These are phyloP conservation scores for Fimicolochytrium jonesii DNA, from an alignment of 192 early-diverging fungal genomes.

Conservation along the genomic window DNA sequence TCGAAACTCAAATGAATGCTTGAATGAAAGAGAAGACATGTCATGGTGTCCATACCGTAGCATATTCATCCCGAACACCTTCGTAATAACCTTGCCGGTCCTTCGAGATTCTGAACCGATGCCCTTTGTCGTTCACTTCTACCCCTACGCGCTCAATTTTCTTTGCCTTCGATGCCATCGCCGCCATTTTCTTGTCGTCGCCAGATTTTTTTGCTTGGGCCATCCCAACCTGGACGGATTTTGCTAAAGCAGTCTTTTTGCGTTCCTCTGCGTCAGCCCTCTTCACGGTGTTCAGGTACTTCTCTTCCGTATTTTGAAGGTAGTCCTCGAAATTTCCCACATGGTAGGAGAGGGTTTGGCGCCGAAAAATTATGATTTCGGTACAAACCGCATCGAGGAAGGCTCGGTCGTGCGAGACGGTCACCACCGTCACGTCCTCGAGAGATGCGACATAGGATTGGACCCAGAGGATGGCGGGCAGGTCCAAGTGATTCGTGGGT, in stretches of 20 bases:
- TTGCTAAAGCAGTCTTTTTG: constrained; percentile 58
- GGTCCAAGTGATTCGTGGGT: constrained; percentile 83
- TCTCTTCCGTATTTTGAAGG: constrained; percentile 68
- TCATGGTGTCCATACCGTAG: no score
- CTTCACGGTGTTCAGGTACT: constrained; percentile 52
- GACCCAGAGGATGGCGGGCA: constrained; percentile 90
- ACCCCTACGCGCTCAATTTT: constrained; percentile 40
- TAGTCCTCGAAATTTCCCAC: constrained; percentile 86
- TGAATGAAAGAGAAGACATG: no score
- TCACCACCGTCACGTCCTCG: constrained; percentile 63
- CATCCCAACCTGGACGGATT: constrained; percentile 74
- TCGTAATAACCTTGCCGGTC: constrained; percentile 32
- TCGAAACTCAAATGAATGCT: no score
- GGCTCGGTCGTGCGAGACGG: constrained; percentile 85
- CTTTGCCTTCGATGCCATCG: constrained; percentile 48
- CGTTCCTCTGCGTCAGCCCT: constrained; percentile 7
- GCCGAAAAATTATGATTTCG: constrained; percentile 47
- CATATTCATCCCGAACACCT: background rate
- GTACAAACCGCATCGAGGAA: constrained; percentile 76
- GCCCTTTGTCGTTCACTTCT: constrained; percentile 47
- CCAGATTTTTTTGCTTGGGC: constrained; percentile 68
- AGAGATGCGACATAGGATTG: constrained; percentile 66
- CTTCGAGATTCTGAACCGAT: constrained; percentile 44
- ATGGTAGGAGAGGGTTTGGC: constrained; percentile 70
- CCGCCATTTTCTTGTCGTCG: constrained; percentile 76